These are phyloP conservation scores for Solanum virginianum DNA, from an alignment of 257 asterid genomes.

Conservation along the genomic window DNA sequence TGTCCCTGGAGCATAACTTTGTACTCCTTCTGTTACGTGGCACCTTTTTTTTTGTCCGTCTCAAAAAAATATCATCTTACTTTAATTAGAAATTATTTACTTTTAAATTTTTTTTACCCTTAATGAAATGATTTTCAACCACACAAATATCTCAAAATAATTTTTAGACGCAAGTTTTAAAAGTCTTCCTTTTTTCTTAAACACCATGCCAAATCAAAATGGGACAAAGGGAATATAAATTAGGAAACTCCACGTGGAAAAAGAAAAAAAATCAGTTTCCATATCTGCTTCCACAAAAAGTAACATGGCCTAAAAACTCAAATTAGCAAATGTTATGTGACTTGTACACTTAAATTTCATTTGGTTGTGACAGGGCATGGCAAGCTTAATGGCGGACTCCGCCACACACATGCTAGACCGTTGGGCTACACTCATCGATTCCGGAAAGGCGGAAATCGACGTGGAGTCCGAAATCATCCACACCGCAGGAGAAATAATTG, in stretches of 20 bases:
- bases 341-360: neutral
- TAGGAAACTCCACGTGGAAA: neutral
- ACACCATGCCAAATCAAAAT: too few species aligned
- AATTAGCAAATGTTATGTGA: neutral
- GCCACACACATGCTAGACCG: conserved; percentile 48
- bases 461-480: conserved; percentile 54
- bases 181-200: too few species aligned
- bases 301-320: neutral
- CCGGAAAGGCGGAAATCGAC: conserved; percentile 50
- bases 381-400: conserved; percentile 63
- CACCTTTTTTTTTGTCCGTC: too few species aligned
- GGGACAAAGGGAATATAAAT: neutral
- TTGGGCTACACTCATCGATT: conserved; percentile 35
- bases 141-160: too few species aligned
- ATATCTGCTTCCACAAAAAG: neutral
- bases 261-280: neutral
- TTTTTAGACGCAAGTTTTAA: too few species aligned
- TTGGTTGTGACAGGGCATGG: conserved; percentile 42
- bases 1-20: neutral
- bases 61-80: too few species aligned
- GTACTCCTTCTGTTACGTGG: neutral
- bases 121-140: too few species aligned
- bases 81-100: too few species aligned
- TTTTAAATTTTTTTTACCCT: too few species aligned
- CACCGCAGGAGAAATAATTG: conserved; percentile 80